Evolutionary conservation across 176 grass and related monocot species (phyloP).

Genomic region (sorghum (Sorghum bicolor)): Sorghum_bicolor_NCBIv3 NC_012870.2:57390001-57390500

Average conservation of each 20-base stretch:
- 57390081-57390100: background rate
- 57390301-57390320: background rate
- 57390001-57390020: conserved; percentile 67
- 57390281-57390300: background rate
- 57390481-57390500: background rate
- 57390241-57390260: background rate
- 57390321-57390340: background rate
- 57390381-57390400: background rate
- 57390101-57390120: conserved; percentile 15
- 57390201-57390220: background rate
- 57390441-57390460: background rate
- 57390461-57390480: background rate
- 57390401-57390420: background rate
- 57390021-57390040: conserved; percentile 48
- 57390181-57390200: background rate
- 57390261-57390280: background rate
- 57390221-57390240: background rate
- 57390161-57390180: background rate
- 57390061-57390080: conserved; percentile 26
- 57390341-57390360: background rate
- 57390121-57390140: conserved; percentile 8
- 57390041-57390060: conserved; percentile 18
- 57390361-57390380: background rate
- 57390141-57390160: conserved; percentile 18
- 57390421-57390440: background rate